These are phyloP conservation scores for Hypoxylon sp. DNA, from an alignment of 2,329 filamentous ascomycete species.

Conservation along the genomic window DNA sequence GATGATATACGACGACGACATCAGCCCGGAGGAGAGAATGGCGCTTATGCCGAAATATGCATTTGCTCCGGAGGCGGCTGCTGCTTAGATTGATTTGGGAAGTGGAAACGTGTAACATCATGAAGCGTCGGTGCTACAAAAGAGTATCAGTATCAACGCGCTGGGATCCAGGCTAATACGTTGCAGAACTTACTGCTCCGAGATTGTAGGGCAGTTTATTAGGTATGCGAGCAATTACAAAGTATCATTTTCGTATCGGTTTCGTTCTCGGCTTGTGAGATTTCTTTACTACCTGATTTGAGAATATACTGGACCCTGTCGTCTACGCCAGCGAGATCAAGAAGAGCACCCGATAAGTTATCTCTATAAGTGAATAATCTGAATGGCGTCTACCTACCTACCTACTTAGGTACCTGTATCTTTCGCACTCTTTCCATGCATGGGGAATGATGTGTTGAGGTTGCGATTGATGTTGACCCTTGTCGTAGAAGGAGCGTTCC, in stretches of 20 bases:
- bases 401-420: no score
- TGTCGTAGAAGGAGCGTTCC: no score
- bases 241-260: not conserved
- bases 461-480: no score
- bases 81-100: slow-evolving; percentile 19
- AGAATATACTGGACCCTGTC: no score
- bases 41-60: slow-evolving; percentile 81
- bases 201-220: slow-evolving; percentile 8
- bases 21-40: slow-evolving; percentile 92
- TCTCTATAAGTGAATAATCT: no score
- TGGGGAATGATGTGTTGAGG: no score
- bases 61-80: slow-evolving; percentile 62
- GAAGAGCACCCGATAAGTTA: no score
- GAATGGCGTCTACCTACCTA: no score
- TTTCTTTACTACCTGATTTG: not conserved
- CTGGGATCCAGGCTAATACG: slow-evolving; percentile 15
- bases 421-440: no score
- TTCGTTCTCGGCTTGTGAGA: not conserved
- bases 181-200: slow-evolving; percentile 13
- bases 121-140: slow-evolving; percentile 13
- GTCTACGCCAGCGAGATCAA: no score
- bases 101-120: slow-evolving; percentile 31
- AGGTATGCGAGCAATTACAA: slow-evolving; percentile 16
- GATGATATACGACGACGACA: slow-evolving; percentile 85
- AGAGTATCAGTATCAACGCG: slow-evolving; percentile 13